These are phyloP conservation scores for Lentinula sp. DNA, from an alignment of 768 basidiomycete species.

Conservation along the genomic window DNA sequence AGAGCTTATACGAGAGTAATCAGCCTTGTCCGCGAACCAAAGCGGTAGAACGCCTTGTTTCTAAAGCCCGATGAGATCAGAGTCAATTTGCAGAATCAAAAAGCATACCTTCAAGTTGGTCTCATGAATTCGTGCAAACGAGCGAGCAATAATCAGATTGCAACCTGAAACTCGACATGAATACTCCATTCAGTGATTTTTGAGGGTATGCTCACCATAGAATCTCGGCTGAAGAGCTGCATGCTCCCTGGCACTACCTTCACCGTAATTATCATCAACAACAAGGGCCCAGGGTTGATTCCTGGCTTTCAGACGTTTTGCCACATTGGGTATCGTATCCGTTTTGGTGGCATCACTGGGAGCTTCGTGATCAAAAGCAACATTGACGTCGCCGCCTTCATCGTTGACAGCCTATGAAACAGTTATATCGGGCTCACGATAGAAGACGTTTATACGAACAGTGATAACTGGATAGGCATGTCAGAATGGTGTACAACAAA, in stretches of 20 bases:
- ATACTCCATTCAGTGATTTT: not conserved
- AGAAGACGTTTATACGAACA: not conserved
- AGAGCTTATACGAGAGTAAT: constrained; percentile 78
- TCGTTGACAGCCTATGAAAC: constrained; percentile 79
- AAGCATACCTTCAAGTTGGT: constrained; percentile 80
- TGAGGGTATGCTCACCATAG: constrained; percentile 48
- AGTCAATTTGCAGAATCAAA: not conserved
- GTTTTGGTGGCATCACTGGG: constrained; percentile 32
- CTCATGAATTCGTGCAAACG: constrained; percentile 98
- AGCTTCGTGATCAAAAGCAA: constrained; percentile 75
- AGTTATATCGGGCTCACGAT: constrained; percentile 1
- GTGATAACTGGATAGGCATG: not conserved
- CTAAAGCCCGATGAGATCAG: constrained; percentile 28
- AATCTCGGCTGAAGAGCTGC: constrained; percentile 96
- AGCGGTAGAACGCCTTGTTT: constrained; percentile 97
- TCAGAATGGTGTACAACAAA: not conserved
- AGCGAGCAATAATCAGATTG: constrained; percentile 81
- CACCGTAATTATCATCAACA: constrained; percentile 97
- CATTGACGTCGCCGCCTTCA: constrained; percentile 89
- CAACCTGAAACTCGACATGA: constrained; percentile 46
- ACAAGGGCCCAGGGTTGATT: constrained; percentile 88
- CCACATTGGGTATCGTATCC: constrained; percentile 87
- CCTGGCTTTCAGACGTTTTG: constrained; percentile 81
- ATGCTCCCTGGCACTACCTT: constrained; percentile 96
- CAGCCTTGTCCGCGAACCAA: constrained; percentile 85